Evolutionary conservation across 2,329 filamentous ascomycete genomes (phyloP), one percentile per base, ranked within the genome.

Genomic region (Calonectria pteridis): DNA sequence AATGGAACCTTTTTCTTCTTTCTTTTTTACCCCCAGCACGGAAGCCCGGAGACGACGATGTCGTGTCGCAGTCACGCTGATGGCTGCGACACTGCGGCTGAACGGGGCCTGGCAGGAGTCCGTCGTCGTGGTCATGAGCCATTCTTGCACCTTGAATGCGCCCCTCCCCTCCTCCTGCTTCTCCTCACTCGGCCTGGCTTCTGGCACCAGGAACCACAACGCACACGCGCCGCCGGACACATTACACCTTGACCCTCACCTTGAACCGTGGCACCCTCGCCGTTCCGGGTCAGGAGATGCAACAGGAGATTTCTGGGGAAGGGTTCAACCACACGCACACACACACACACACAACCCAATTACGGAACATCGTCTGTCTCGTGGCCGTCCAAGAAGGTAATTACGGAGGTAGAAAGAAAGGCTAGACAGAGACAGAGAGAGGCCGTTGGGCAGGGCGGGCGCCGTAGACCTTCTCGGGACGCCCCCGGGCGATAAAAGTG

Each of bases 1-100:
- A 46, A 37, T 55, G 53, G 43, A 29, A 53, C 55, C 33, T 23
- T 50, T 46, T 6, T 33, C 2, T n/a, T n/a, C n/a, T 14, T 14
- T 14, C 20, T 20, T 23, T 14, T 18, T 28, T 4, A 29, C 55
- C 59, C 65, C 43, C 26, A 46, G 58, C 33, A 37, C 46, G 67
- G 67, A 63, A 53, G 67, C 67, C 58, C 43, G 58, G 67, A 67
- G 26, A 26, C 49, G 51, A 49, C 69, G 63, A 31, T 62, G 62
- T 50, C 31, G 33, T 59, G 69, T 71, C 63, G 63, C 46, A 59
- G 50, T 64, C 43, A 26, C 33, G 28, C 35, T 40, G 40, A 40
- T 58, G 65, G 50, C 69, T 71, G 63, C 63, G 43, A 71, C 63
- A 67, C 69, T 71, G 69, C 69, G 69, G 65, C 70, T 72, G 70